phyloP scores from a whole-genome alignment of 352 stramenopile genomes.

The Phytophthora lateralis region DNA sequence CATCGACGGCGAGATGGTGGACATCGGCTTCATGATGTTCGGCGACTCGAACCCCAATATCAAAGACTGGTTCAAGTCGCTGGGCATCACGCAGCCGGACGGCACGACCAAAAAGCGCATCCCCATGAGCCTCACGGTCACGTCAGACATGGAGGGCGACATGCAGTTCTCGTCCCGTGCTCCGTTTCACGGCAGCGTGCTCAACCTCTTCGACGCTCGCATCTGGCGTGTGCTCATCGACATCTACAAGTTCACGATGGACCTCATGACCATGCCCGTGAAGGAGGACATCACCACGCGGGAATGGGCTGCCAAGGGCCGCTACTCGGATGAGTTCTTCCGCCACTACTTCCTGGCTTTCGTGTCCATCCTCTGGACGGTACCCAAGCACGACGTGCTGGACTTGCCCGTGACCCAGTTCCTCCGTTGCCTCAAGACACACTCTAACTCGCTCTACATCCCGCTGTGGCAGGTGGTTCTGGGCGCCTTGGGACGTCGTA shows the following conservation, averaged over 20 bases:
- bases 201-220: slow-evolving; percentile 73
- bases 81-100: slow-evolving; percentile 84
- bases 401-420: slow-evolving; percentile 85
- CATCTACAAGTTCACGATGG: slow-evolving; percentile 89
- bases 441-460: slow-evolving; percentile 89
- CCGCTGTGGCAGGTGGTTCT: slow-evolving; percentile 86
- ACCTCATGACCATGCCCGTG: slow-evolving; percentile 85
- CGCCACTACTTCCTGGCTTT: slow-evolving; percentile 90
- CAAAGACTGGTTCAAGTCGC: slow-evolving; percentile 89
- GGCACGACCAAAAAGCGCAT: slow-evolving; percentile 88
- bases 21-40: slow-evolving; percentile 92
- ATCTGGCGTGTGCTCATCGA: slow-evolving; percentile 87
- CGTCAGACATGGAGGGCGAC: slow-evolving; percentile 78
- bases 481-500: slow-evolving; percentile 68
- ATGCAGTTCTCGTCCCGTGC: slow-evolving; percentile 87
- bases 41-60: slow-evolving; percentile 92
- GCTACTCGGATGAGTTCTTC: slow-evolving; percentile 87
- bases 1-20: slow-evolving; percentile 84
- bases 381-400: slow-evolving; percentile 85
- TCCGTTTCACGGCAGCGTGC: slow-evolving; percentile 68
- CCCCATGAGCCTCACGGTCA: slow-evolving; percentile 88
- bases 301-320: slow-evolving; percentile 70
- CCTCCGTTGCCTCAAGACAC: slow-evolving; percentile 86
- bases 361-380: slow-evolving; percentile 86
- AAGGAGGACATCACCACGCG: slow-evolving; percentile 76